Conservation (phyloP, 768 basidiomycete genomes). For the Dioszegia hungarica region DNA sequence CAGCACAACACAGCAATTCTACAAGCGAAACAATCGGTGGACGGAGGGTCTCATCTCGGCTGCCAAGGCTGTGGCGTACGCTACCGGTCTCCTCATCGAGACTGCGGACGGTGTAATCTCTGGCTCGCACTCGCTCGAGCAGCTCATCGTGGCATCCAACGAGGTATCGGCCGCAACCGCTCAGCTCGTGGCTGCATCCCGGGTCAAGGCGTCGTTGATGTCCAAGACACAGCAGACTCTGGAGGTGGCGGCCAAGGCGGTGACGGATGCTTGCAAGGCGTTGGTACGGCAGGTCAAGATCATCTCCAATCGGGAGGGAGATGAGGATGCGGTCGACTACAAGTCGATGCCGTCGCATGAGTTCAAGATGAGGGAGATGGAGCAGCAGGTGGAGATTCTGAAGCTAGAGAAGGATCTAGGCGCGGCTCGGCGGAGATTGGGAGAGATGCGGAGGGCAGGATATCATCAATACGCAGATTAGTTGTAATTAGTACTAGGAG, state of each 20-base stretch:
- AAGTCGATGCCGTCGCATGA: constrained; percentile 88
- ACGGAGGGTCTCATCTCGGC: constrained; percentile 98
- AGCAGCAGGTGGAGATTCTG: constrained; percentile 97
- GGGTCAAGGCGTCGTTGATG: constrained; percentile 97
- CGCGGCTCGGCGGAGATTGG: constrained; percentile 51
- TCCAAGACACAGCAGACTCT: constrained; percentile 96
- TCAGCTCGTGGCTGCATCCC: constrained; percentile 94
- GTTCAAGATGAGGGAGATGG: constrained; percentile 98
- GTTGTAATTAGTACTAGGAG: too few relatives aligned
- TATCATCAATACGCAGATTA: constrained; percentile 44
- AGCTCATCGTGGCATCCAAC: constrained; percentile 99
- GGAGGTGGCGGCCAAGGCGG: constrained; percentile 93
- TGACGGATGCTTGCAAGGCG: constrained; percentile 94
- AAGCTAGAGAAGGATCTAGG: constrained; percentile 93
- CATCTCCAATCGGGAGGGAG: constrained; percentile 73
- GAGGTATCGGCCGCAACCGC: constrained; percentile 96
- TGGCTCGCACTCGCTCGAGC: constrained; percentile 93
- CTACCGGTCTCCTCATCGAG: constrained; percentile 91
- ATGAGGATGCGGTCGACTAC: constrained; percentile 77
- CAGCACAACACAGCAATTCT: constrained; percentile 89
- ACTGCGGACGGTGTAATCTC: constrained; percentile 95
- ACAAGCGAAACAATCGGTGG: constrained; percentile 99
- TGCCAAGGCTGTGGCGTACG: constrained; percentile 94
- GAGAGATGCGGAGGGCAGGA: constrained; percentile 48
- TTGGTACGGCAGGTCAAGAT: constrained; percentile 95